Evolutionary conservation across 2,329 filamentous ascomycete genomes (phyloP), one percentile per base, ranked within the genome.

Genomic region (Verticillium albo-atrum): DNA sequence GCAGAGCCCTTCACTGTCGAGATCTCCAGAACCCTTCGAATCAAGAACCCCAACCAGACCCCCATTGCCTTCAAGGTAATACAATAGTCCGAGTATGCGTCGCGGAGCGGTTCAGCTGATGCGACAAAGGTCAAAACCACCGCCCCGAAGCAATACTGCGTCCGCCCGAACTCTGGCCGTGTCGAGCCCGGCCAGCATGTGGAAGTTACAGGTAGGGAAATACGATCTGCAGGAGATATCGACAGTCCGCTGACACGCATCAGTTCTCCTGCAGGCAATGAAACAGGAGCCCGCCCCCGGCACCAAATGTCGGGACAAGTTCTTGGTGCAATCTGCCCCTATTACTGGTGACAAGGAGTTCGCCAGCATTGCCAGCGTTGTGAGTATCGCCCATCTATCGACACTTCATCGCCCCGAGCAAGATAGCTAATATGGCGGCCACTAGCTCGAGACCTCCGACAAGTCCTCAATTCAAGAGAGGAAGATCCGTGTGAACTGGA

Each of bases 81-180:
- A 60, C 34, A 30, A 25, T 10, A 53, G n/a, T 14, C n/a, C 47
- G 14, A 52, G 62, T 52, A 60, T 65, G 25, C 56, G 5, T 42
- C 10, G 52, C 26, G 52, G 55, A 61, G 42, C 34, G 30, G 47
- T 34, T 64, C 50, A 58, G 26, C 62, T 64, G 56, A 56, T 50
- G n/a, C 20, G 34, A 32, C 20, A 50, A 68, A 97, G 92, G 95
- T 99, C 77, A 99, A 99, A 87, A 99, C 95, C 55, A 99, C 95
- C 64, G 95, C 95, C 55, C 95, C 95, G 34, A 98, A 98, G 80
- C 95, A 98, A 94, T 99, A 99, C 80, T 98, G 95, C 75, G 94
- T 98, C 61, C 89, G 95, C 70, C 94, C 95, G 60, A 98, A 99
- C 81, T 97, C 93, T 57, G 95, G 95, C 69, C 90, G 93, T 74